phyloP scores from a whole-genome alignment of 805 yeast species.

The Ogataea glucozyma region DNA sequence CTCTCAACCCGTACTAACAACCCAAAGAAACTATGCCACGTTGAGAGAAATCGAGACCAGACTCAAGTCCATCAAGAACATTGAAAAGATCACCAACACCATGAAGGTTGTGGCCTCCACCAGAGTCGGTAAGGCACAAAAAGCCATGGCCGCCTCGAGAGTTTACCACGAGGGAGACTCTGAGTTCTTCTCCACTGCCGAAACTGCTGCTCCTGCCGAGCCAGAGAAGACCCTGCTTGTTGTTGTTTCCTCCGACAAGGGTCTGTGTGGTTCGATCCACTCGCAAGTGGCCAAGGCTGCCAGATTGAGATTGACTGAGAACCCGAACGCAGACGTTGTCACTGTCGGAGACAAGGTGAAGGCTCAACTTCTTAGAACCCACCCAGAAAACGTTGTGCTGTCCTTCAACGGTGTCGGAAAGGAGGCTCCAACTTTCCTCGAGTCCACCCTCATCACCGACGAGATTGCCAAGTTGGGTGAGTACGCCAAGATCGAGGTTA shows the following conservation, averaged over 20 bases:
- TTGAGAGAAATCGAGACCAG: slow-evolving; percentile 98
- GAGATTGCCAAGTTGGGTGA: slow-evolving; percentile 69
- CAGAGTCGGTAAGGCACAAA: slow-evolving; percentile 91
- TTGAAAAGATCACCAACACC: slow-evolving; percentile 98
- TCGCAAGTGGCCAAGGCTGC: slow-evolving; percentile 90
- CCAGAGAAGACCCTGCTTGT: slow-evolving; percentile 68
- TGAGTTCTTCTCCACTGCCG: slow-evolving; percentile 79
- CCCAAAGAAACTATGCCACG: slow-evolving; percentile 87
- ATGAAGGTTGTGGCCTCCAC: slow-evolving; percentile 99
- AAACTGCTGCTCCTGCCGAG: slow-evolving; percentile 57
- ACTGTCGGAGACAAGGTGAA: slow-evolving; percentile 94
- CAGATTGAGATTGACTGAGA: slow-evolving; percentile 61
- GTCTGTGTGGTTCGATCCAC: slow-evolving; percentile 98
- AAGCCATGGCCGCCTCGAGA: slow-evolving; percentile 87
- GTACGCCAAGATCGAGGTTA: slow-evolving; percentile 76
- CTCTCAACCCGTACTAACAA: slow-evolving; percentile 14
- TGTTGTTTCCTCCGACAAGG: slow-evolving; percentile 95
- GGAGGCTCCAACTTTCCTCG: slow-evolving; percentile 92
- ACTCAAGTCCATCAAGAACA: slow-evolving; percentile 96
- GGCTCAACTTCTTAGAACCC: slow-evolving; percentile 83
- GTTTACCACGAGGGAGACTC: slow-evolving; percentile 77
- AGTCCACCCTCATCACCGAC: slow-evolving; percentile 86
- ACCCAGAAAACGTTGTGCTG: slow-evolving; percentile 65
- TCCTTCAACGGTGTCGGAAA: slow-evolving; percentile 92
- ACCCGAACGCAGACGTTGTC: slow-evolving; percentile 74